These are phyloP conservation scores for Coniferiporia weirii DNA, from an alignment of 1,284 basidiomycete species.

Conservation along the genomic window DNA sequence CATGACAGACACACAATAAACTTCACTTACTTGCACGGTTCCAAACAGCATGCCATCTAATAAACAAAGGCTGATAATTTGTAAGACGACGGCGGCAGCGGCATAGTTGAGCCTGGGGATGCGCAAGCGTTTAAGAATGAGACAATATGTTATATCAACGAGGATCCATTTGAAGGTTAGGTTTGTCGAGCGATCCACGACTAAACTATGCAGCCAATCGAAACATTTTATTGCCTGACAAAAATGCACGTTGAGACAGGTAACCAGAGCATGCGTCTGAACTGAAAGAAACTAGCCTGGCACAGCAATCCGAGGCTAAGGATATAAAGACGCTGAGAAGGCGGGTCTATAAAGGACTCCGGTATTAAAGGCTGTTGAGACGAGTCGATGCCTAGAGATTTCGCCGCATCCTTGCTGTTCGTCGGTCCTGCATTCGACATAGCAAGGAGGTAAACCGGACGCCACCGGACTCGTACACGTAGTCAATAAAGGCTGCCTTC, in stretches of 20 bases:
- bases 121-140: constrained; percentile 57
- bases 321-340: constrained; percentile 32
- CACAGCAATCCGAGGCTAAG: constrained; percentile 39
- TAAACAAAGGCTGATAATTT: constrained; percentile 53
- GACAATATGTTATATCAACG: constrained; percentile 59
- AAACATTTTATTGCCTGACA: constrained; percentile 59
- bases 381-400: background rate
- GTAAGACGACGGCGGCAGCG: constrained; percentile 53
- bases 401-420: background rate
- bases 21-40: constrained; percentile 35
- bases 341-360: constrained; percentile 13
- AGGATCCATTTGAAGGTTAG: constrained; percentile 64
- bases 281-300: constrained; percentile 33
- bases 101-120: constrained; percentile 75
- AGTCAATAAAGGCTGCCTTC: too few relatives aligned
- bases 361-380: constrained; percentile 11
- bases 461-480: too few relatives aligned
- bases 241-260: background rate
- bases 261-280: constrained; percentile 2
- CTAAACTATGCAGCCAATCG: constrained; percentile 52
- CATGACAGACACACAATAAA: constrained; percentile 19
- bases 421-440: constrained; percentile 8
- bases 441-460: background rate
- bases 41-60: constrained; percentile 71
- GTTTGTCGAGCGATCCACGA: constrained; percentile 36